Evolutionary conservation across 169 alveolate genomes (phyloP).

Genomic region (Babesia divergens): DNA sequence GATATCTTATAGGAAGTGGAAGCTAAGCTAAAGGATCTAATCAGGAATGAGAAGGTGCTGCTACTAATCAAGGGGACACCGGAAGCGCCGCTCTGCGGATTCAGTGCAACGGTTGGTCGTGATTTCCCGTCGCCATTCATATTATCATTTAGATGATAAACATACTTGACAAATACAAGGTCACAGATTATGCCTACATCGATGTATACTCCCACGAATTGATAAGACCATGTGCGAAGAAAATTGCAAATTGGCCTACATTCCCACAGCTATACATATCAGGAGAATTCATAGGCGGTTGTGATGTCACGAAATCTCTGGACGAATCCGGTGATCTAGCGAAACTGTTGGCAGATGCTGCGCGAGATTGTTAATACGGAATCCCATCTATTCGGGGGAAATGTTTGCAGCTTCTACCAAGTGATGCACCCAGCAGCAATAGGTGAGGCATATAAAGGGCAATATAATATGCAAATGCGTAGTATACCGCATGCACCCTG

Average conservation of each 20-base stretch:
- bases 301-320: conserved; percentile 86
- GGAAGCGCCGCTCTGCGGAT: conserved; percentile 75
- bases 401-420: too few relatives aligned
- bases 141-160: conserved; percentile 14
- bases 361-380: not conserved
- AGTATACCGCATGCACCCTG: conserved; percentile 15
- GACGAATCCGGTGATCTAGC: conserved; percentile 83
- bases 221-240: conserved; percentile 60
- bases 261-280: conserved; percentile 65
- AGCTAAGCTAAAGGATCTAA: conserved; percentile 25
- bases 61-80: conserved; percentile 79
- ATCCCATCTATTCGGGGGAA: too few relatives aligned
- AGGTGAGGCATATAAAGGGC: not conserved
- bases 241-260: conserved; percentile 68
- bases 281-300: conserved; percentile 81
- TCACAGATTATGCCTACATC: conserved; percentile 52
- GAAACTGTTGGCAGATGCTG: conserved; percentile 59
- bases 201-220: conserved; percentile 55
- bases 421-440: not conserved
- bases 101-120: conserved; percentile 64
- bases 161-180: conserved; percentile 57
- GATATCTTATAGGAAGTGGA: conserved; percentile 31
- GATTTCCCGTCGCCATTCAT: not conserved
- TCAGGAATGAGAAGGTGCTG: conserved; percentile 31
- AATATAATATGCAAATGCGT: not conserved